Conservation (phyloP, 2,329 filamentous ascomycete species). For the Monosporascus sp. region DNA sequence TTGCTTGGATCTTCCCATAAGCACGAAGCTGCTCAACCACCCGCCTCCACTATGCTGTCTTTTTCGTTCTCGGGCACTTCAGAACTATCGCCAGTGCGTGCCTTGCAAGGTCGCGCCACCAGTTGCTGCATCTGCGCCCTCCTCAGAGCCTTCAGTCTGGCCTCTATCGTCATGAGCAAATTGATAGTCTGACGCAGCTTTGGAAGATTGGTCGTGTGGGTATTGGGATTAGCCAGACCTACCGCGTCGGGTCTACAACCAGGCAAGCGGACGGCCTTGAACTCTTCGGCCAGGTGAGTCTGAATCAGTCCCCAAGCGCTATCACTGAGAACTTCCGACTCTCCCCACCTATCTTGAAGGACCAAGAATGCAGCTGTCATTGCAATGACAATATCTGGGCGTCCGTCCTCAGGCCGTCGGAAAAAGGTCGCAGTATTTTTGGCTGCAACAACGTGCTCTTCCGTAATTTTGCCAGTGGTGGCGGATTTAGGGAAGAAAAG, state of each 20-base stretch:
- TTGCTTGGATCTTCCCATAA: too few relatives aligned
- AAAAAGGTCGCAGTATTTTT: not conserved
- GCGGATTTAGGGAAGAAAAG: not conserved
- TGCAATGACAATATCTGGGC: not conserved
- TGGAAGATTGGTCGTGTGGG: not conserved
- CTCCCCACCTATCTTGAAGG: not conserved
- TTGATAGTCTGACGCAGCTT: not conserved
- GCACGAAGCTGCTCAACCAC: too few relatives aligned
- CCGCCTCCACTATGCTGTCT: too few relatives aligned
- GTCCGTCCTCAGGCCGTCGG: not conserved
- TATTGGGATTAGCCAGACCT: not conserved
- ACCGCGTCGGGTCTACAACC: not conserved
- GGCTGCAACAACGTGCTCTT: too few relatives aligned
- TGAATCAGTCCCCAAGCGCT: not conserved
- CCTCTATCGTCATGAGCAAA: not conserved
- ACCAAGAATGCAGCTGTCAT: not conserved
- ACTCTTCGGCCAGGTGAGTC: not conserved
- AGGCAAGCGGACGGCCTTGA: not conserved
- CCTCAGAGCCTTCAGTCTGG: not conserved
- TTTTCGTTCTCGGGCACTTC: too few relatives aligned
- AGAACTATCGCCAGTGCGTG: too few relatives aligned
- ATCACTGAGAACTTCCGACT: not conserved
- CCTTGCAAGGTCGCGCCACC: not conserved
- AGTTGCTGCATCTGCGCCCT: not conserved
- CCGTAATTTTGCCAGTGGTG: not conserved